phyloP scores from a whole-genome alignment of 768 basidiomycete genomes.

The Pisolithus orientalis region DNA sequence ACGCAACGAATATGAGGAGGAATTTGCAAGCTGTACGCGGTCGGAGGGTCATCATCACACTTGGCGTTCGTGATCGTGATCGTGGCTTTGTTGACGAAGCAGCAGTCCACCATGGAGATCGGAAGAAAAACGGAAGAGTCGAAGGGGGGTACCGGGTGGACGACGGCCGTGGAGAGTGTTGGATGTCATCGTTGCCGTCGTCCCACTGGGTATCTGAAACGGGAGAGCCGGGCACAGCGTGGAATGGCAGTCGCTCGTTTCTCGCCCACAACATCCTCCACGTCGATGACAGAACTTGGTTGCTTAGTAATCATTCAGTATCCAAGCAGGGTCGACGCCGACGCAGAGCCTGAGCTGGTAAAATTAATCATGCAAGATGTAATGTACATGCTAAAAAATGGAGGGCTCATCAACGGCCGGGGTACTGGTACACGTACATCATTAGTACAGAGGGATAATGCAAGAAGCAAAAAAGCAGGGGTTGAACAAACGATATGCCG shows the following conservation, averaged over 20 bases:
- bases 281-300: neutral
- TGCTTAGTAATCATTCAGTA: neutral
- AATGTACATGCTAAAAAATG: neutral
- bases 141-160: conserved; percentile 8
- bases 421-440: neutral
- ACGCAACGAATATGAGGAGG: conserved; percentile 29
- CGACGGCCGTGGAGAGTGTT: conserved; percentile 20
- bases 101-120: too few relatives aligned
- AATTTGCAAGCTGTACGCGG: conserved; percentile 40
- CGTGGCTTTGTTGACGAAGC: conserved; percentile 6
- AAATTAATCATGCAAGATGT: neutral
- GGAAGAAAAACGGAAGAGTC: neutral
- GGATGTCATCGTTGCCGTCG: neutral
- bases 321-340: neutral
- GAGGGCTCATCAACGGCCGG: neutral
- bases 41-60: conserved; percentile 13
- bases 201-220: conserved; percentile 5
- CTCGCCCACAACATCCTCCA: conserved; percentile 31
- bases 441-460: neutral
- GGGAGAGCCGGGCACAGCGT: conserved; percentile 31
- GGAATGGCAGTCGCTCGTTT: conserved; percentile 48
- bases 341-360: too few relatives aligned
- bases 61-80: conserved; percentile 21
- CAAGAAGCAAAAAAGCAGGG: neutral
- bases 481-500: neutral